Percentiles rank a stretch among this genome's conserved stretches.
phyloP scores from a whole-genome alignment of 139 green algal genomes.

The Chloropicon primus region DNA sequence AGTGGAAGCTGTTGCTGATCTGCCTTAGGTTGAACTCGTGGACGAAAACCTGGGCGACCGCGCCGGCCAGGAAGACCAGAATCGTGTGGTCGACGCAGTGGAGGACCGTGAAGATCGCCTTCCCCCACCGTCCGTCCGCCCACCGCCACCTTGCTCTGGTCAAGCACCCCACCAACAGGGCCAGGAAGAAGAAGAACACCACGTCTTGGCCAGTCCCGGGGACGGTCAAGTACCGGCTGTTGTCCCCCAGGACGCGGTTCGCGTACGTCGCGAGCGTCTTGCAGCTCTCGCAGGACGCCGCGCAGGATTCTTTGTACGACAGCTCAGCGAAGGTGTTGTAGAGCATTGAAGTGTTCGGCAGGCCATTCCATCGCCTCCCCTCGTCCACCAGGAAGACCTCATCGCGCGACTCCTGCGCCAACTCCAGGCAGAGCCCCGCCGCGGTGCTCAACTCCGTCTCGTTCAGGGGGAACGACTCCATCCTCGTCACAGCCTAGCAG shows the following conservation, averaged over 20 bases:
- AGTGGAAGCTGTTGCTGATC: neutral
- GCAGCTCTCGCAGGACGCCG: neutral
- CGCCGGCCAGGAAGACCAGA: neutral
- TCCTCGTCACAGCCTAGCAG: too few relatives aligned
- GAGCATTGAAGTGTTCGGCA: neutral
- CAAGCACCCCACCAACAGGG: neutral
- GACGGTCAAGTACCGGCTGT: neutral
- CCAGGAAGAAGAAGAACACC: neutral
- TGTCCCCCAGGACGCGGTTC: neutral
- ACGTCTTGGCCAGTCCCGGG: neutral
- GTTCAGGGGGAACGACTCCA: too few relatives aligned
- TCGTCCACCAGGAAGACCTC: neutral
- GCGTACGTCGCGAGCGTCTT: neutral
- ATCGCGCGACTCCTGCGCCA: neutral
- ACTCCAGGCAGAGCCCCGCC: neutral
- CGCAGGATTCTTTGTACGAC: neutral
- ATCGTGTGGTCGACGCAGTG: neutral
- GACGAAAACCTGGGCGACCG: neutral
- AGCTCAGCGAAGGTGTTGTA: neutral
- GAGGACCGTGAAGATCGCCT: too few relatives aligned
- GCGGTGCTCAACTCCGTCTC: too few relatives aligned
- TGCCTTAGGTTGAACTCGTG: neutral
- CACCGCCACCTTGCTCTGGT: neutral
- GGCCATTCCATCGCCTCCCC: neutral
- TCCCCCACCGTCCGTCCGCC: too few relatives aligned